These are phyloP conservation scores for Immersiella caudata DNA, from an alignment of 495 filamentous ascomycete genomes.

Conservation along the genomic window DNA sequence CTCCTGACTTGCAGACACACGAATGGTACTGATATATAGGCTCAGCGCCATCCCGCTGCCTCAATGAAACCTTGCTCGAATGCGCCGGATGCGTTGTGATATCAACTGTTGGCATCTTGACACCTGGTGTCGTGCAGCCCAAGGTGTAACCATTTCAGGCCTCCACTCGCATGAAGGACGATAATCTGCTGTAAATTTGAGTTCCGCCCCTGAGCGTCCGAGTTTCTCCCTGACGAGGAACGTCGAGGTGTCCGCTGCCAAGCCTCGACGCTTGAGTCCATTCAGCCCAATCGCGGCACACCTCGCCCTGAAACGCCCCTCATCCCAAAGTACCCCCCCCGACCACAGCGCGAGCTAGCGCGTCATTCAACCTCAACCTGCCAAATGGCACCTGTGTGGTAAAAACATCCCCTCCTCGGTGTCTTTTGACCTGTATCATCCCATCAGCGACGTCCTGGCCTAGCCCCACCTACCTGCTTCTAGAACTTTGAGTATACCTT, in stretches of 20 bases:
- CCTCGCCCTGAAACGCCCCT: constrained; percentile 24
- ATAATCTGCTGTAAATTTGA: constrained; percentile 23
- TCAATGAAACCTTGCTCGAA: not conserved
- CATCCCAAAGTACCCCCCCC: constrained; percentile 9
- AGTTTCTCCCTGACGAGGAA: constrained; percentile 4
- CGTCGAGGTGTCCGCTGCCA: not conserved
- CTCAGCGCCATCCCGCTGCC: not conserved
- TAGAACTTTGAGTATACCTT: constrained; percentile 11
- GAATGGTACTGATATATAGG: constrained; percentile 3
- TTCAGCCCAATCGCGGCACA: constrained; percentile 20
- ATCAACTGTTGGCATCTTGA: not conserved
- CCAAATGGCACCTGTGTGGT: constrained; percentile 27
- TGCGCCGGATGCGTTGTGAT: not conserved
- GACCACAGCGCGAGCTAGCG: constrained; percentile 25
- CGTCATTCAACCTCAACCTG: constrained; percentile 28
- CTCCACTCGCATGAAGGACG: constrained; percentile 9
- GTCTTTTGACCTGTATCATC: constrained; percentile 4
- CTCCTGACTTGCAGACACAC: not conserved
- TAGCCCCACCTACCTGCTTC: constrained; percentile 8
- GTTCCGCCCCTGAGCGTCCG: constrained; percentile 12
- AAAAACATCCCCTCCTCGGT: constrained; percentile 15
- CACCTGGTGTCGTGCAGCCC: not conserved
- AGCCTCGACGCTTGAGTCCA: constrained; percentile 5
- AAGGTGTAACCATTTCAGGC: not conserved
- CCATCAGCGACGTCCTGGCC: constrained; percentile 1